phyloP scores from a whole-genome alignment of 768 basidiomycete species.

The Cytidiella melzeri region DNA sequence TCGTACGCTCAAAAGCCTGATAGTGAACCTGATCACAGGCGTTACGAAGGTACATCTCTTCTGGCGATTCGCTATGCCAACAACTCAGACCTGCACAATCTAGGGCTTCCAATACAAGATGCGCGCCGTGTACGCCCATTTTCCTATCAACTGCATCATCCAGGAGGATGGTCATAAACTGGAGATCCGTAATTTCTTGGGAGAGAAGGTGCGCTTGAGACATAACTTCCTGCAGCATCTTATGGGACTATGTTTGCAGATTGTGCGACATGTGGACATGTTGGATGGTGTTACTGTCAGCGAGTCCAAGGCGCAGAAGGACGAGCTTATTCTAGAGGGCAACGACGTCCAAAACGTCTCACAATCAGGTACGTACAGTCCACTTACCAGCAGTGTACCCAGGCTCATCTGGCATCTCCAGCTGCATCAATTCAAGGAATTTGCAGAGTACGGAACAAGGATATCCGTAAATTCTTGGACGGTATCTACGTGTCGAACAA shows the following conservation, averaged over 20 bases:
- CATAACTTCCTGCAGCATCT: background rate
- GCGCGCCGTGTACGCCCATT: constrained; percentile 99
- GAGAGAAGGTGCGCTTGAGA: constrained; percentile 74
- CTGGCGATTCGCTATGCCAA: background rate
- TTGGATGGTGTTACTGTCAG: constrained; percentile 76
- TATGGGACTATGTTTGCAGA: constrained; percentile 40
- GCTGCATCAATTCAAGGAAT: constrained; percentile 96
- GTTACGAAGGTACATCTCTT: constrained; percentile 78
- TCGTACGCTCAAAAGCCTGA: constrained; percentile 90
- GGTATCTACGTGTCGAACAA: constrained; percentile 88
- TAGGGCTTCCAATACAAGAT: constrained; percentile 99
- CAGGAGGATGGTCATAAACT: constrained; percentile 63
- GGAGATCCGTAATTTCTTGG: constrained; percentile 94
- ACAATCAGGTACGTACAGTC: constrained; percentile 66
- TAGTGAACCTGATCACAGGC: constrained; percentile 96
- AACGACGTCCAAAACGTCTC: constrained; percentile 97
- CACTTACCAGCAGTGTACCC: background rate
- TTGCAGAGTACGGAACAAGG: constrained; percentile 98
- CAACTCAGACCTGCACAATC: background rate
- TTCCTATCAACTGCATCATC: constrained; percentile 98
- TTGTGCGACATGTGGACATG: constrained; percentile 90
- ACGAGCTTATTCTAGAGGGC: constrained; percentile 89
- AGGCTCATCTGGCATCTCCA: background rate
- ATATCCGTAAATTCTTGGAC: constrained; percentile 98
- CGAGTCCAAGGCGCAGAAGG: constrained; percentile 91